Percentiles rank a stretch among this genome's conserved stretches.
Evolutionary conservation across 306 rosid genomes (phyloP).

Genomic region (Vigna reflexopilosa): DNA sequence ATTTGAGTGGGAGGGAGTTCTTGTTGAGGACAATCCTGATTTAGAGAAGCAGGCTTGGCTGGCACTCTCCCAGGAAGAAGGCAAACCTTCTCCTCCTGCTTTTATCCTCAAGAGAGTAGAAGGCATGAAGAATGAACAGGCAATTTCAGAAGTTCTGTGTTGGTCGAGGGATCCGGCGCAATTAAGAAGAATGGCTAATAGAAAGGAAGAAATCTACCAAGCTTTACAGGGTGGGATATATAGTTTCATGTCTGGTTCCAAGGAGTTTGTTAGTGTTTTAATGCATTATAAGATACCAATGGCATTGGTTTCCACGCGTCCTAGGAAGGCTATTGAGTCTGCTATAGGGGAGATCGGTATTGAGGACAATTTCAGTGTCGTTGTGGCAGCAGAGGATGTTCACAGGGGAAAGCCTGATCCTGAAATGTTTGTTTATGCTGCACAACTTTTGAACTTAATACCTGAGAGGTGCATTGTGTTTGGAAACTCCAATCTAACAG

Average conservation of each 20-base stretch:
- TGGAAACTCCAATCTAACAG: constrained; percentile 92
- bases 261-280: constrained; percentile 85
- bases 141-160: constrained; percentile 92
- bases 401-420: constrained; percentile 97
- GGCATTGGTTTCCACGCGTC: constrained; percentile 90
- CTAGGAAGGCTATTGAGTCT: constrained; percentile 73
- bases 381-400: constrained; percentile 93
- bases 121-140: constrained; percentile 98
- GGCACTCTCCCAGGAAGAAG: constrained; percentile 85
- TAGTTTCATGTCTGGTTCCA: constrained; percentile 74
- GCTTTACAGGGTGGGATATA: constrained; percentile 91
- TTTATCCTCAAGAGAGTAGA: constrained; percentile 80
- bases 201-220: constrained; percentile 86
- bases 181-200: constrained; percentile 75
- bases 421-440: constrained; percentile 89
- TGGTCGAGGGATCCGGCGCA: constrained; percentile 89
- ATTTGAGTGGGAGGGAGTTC: constrained; percentile 98
- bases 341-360: constrained; percentile 81
- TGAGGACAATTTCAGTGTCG: constrained; percentile 71
- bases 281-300: constrained; percentile 92
- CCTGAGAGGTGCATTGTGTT: constrained; percentile 97
- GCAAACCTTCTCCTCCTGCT: constrained; percentile 78
- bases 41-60: constrained; percentile 90
- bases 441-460: constrained; percentile 83
- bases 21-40: constrained; percentile 83